Conservation (phyloP, 2,329 filamentous ascomycete species). For the Cladosporium sp. region DNA sequence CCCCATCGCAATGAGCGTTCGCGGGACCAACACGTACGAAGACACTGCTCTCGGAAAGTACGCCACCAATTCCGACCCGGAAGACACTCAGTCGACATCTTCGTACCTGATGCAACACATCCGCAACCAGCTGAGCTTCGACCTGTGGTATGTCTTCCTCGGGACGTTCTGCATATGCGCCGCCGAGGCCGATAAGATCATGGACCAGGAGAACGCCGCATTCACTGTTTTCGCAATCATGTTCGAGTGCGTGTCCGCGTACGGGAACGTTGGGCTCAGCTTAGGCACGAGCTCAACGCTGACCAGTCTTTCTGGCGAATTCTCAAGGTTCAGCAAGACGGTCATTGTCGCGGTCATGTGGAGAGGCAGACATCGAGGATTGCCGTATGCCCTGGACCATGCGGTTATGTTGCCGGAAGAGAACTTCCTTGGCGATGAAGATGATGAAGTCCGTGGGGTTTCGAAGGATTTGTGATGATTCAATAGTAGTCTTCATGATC, state of each 20-base stretch:
- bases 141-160: slow-evolving; percentile 46
- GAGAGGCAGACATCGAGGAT: slow-evolving; percentile 61
- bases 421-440: not conserved
- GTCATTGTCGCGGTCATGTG: slow-evolving; percentile 65
- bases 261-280: slow-evolving; percentile 32
- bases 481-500: not conserved
- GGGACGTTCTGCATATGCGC: slow-evolving; percentile 45
- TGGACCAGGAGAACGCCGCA: slow-evolving; percentile 21
- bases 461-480: not conserved
- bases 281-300: slow-evolving; percentile 35
- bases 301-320: slow-evolving; percentile 66
- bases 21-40: slow-evolving; percentile 72
- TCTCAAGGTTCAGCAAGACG: slow-evolving; percentile 66
- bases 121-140: slow-evolving; percentile 42
- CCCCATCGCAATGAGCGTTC: slow-evolving; percentile 64
- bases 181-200: slow-evolving; percentile 34
- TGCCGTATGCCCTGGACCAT: slow-evolving; percentile 65
- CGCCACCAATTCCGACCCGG: slow-evolving; percentile 27
- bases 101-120: slow-evolving; percentile 59
- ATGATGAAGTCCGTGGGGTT: not conserved
- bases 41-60: slow-evolving; percentile 67
- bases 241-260: slow-evolving; percentile 43
- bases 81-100: slow-evolving; percentile 32
- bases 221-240: slow-evolving; percentile 44
- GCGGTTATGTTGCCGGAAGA: slow-evolving; percentile 58